Conservation (phyloP, 805 yeast genomes). For the Candida saitoana region DNA sequence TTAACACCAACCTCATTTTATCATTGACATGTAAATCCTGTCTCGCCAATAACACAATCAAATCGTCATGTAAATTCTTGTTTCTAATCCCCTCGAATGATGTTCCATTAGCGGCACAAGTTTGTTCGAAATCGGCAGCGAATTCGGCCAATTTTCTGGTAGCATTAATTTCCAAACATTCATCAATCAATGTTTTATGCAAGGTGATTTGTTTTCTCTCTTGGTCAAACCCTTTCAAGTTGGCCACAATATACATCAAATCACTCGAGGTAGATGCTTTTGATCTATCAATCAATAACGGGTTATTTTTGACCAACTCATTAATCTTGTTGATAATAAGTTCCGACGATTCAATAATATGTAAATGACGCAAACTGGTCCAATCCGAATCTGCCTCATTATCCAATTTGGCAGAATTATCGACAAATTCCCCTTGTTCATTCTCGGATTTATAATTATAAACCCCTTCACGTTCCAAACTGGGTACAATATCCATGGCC, state of each 20-base stretch:
- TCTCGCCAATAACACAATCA: slow-evolving; percentile 52
- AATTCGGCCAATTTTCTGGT: slow-evolving; percentile 56
- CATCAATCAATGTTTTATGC: slow-evolving; percentile 60
- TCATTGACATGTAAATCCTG: slow-evolving; percentile 53
- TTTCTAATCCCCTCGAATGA: slow-evolving; percentile 63
- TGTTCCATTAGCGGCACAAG: slow-evolving; percentile 67
- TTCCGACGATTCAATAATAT: slow-evolving; percentile 71
- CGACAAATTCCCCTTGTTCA: slow-evolving; percentile 39
- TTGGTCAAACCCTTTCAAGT: slow-evolving; percentile 61
- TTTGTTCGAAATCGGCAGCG: slow-evolving; percentile 82
- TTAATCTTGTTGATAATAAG: slow-evolving; percentile 53
- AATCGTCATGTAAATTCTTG: slow-evolving; percentile 55
- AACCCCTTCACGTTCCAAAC: slow-evolving; percentile 37
- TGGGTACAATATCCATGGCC: slow-evolving; percentile 68
- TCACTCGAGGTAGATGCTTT: slow-evolving; percentile 65
- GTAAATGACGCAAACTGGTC: slow-evolving; percentile 66
- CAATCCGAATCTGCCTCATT: slow-evolving; percentile 71
- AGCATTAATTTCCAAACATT: slow-evolving; percentile 58
- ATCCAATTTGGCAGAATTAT: slow-evolving; percentile 38
- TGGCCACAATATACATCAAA: slow-evolving; percentile 70
- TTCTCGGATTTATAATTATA: slow-evolving; percentile 55
- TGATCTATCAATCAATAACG: slow-evolving; percentile 65
- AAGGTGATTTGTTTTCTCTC: slow-evolving; percentile 57
- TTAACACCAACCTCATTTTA: slow-evolving; percentile 67
- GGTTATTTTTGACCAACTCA: slow-evolving; percentile 67